Evolutionary conservation across 2,329 filamentous ascomycete genomes (phyloP).

Genomic region (Penicillium nordicum): DNA sequence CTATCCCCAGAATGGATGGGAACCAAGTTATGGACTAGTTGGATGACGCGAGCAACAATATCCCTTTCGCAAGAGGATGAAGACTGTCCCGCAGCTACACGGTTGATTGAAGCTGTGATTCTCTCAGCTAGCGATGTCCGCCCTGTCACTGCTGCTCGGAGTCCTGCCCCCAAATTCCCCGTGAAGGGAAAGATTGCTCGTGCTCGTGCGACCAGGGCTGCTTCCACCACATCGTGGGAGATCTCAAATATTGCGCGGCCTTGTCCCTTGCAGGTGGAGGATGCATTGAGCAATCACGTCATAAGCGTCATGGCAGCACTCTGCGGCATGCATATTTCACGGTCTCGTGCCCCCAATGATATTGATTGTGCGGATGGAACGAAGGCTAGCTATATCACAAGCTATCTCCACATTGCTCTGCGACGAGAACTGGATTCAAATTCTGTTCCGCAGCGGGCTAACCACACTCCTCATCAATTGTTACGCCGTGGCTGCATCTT

Average conservation of each 20-base stretch:
- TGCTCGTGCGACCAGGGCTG: constrained; percentile 19
- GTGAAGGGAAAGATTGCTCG: neutral
- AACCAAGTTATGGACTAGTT: constrained; percentile 36
- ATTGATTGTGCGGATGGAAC: constrained; percentile 15
- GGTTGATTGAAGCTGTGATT: constrained; percentile 33
- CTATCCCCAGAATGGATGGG: constrained; percentile 43
- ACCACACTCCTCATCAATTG: constrained; percentile 21
- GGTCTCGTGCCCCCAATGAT: constrained; percentile 22
- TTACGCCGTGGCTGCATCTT: constrained; percentile 35
- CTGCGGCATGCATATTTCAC: constrained; percentile 38
- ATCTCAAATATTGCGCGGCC: constrained; percentile 6
- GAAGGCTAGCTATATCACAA: constrained; percentile 28
- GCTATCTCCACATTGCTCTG: constrained; percentile 22
- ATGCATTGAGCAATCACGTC: constrained; percentile 37
- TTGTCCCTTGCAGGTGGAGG: constrained; percentile 35
- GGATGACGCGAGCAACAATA: constrained; percentile 36
- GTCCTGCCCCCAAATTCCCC: neutral
- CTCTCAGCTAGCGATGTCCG: constrained; percentile 27
- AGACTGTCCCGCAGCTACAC: constrained; percentile 31
- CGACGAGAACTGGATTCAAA: constrained; percentile 23
- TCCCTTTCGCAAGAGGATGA: constrained; percentile 37
- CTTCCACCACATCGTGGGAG: constrained; percentile 8
- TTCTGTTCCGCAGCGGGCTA: neutral
- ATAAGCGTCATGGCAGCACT: constrained; percentile 35
- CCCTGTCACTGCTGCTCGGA: neutral